Base-by-base conservation (phyloP, 2,329 filamentous ascomycete genomes). In the Alternaria sp. region DNA sequence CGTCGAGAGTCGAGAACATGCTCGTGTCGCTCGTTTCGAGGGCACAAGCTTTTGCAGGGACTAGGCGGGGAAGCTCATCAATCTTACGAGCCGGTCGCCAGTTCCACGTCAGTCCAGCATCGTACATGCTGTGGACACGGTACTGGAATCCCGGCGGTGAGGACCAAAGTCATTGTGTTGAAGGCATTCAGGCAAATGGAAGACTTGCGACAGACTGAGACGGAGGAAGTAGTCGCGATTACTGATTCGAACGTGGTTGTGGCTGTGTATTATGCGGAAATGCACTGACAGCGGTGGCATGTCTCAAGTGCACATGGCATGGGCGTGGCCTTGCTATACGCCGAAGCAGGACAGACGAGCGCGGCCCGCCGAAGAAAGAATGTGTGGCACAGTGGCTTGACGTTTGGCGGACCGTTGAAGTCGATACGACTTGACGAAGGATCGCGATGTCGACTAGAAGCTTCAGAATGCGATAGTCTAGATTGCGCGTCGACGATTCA, bases 221-320 rank as follows among this genome's bases (percentile, higher is more conserved):
- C 39, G 18, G 36, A 38, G 26, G 53, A 42, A 38, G 57, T 56
- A 34, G 36, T 28, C 22, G 26, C 34, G 12, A 42, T 7, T 5
- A 12, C 30, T 18, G 16, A 22, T 30, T 26, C 30, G 47, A 38
- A 26, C 46, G 46, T 18, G 38, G 20, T 24, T 38, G 62, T 59
- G 64, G 63, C 63, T 65, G 64, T 58, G 62, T 59, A 43, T 52
- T 34, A 60, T 61, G 60, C 57, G 49, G 20, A 38, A 54, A 60
- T 57, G 47, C 54, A 42, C 47, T 55, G 54, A 57, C 59, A 30
- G 46, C 57, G 41, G 46, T 22, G 52, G 34, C 51, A 36, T 56
- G 56, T 60, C 57, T 44, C 57, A 41, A 42, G 34, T 32, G 54
- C 39, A 58, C 61, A 65, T 61, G 61, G 61, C 28, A 51, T 24